Evolutionary conservation across 108 stramenopile genomes (phyloP), one percentile per base, ranked within the genome.

Genomic region (Cyclotella cryptica): DNA sequence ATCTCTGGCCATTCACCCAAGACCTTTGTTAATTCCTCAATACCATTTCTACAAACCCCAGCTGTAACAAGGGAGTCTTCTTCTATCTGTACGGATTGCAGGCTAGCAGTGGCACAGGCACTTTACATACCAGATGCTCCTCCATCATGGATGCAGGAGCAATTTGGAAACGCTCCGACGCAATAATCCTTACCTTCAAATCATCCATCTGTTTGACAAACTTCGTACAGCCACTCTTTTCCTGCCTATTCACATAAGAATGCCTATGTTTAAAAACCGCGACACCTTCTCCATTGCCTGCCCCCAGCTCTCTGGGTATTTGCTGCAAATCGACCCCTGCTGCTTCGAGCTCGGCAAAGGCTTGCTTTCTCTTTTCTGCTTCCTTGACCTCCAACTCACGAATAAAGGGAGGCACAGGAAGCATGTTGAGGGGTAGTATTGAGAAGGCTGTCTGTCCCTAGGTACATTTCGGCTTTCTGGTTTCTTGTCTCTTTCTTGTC

Each of bases 211-310:
- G 67, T 17, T 81, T 66, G 4, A 86, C 52, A n/a, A 81, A 75
- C 49, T 91, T 89, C 13, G 74, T 51, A 14, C 74, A 71, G 17
- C 78, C 84, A 5, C 47, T 76, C 11, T 78, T 77, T 52, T 77
- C 65, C 44, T 85, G 27, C 17, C 47, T 41, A 12, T 88, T 85
- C 26, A 91, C 41, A 47, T 85, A 87, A 29, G 64, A 76, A 62
- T 81, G 67, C 94, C 92, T 93, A 44, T 74, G 87, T 47, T 77
- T 70, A 74, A 84, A 85, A 10, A 92, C 90, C 27, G 84, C 73
- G 58, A 93, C 86, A 45, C 84, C 88, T 66, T 87, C 87, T 40
- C 91, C 93, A 71, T 92, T 92, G 42, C 91, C 93, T 12, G 64
- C 46, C 72, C 90, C 85, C 28, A 87, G 49, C 80, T 95, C 93